Evolutionary conservation across 768 basidiomycete genomes (phyloP), one percentile per base, ranked within the genome.

Genomic region (Russula foetens): DNA sequence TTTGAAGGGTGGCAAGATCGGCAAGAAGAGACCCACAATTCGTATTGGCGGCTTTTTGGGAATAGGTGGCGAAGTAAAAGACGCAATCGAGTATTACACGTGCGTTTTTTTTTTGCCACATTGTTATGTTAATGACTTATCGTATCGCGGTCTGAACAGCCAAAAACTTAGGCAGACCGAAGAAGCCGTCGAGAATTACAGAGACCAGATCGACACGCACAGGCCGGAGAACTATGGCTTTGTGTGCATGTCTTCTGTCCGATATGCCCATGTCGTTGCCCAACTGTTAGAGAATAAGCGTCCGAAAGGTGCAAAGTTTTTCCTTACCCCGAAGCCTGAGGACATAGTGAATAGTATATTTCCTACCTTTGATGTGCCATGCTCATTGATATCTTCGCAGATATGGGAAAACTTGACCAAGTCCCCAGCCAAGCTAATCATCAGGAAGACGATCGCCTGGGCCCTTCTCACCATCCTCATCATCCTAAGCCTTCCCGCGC

Each of bases 391-490:
- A 24, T 33, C 9, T 46, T 9, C n/a, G 19, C 60, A 91, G 88
- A 85, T 98, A 52, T 99, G 96, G 97, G 74, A 79, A 46, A 99
- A 99, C 71, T 80, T 98, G 76, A 86, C 84, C 68, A 84, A 82
- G 68, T 81, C 85, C 2, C 78, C 86, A 17, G 79, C 73, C 7
- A 85, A 89, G 65, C 70, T 91, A 24, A 73, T 81, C 26, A 80
- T 85, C 43, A 88, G 89, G 72, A 81, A 79, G 67, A 73, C 78
- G 35, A 73, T 89, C 24, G 96, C 96, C 21, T 90, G 91, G 73
- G 60, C 88, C 41, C 81, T 88, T 72, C 81, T 99, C 54, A 76
- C 79, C 21, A 67, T 93, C 76, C 83, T 98, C 77, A 95, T 98
- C 76, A 98, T 93, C 38, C 76, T 96, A 9, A 97, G 97, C 21